Evolutionary conservation across 2,329 filamentous ascomycete species (phyloP).

Genomic region (Coniochaeta pulveracea): DNA sequence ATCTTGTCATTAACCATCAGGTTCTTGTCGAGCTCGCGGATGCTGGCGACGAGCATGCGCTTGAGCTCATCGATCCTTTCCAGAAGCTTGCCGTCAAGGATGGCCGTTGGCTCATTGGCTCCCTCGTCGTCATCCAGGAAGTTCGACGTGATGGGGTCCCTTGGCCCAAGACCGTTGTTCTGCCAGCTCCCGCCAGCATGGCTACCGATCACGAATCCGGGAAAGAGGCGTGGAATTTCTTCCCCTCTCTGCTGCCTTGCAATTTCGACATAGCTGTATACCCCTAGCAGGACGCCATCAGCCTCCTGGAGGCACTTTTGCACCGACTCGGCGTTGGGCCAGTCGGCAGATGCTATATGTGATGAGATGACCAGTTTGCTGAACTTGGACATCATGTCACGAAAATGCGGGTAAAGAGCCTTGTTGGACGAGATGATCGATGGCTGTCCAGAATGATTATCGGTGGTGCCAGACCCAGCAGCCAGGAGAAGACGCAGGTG

Average conservation of each 20-base stretch:
- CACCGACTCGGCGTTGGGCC: slow-evolving; percentile 85
- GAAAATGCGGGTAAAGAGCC: slow-evolving; percentile 89
- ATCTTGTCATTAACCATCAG: slow-evolving; percentile 70
- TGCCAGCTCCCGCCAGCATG: slow-evolving; percentile 81
- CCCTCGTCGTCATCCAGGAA: slow-evolving; percentile 78
- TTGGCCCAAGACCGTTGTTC: slow-evolving; percentile 52
- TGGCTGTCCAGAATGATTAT: slow-evolving; percentile 96
- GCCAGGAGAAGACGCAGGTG: slow-evolving; percentile 88
- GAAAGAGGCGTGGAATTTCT: slow-evolving; percentile 83
- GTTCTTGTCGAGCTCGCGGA: slow-evolving; percentile 79
- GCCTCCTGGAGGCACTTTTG: slow-evolving; percentile 94
- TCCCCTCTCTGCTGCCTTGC: slow-evolving; percentile 88
- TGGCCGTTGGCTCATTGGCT: slow-evolving; percentile 56
- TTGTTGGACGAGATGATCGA: slow-evolving; percentile 99
- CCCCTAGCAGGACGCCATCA: slow-evolving; percentile 87
- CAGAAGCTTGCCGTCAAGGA: slow-evolving; percentile 66
- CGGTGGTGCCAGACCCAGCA: slow-evolving; percentile 90
- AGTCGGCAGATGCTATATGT: slow-evolving; percentile 93
- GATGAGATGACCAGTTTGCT: slow-evolving; percentile 98
- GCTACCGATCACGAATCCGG: slow-evolving; percentile 85
- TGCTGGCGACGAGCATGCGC: slow-evolving; percentile 71
- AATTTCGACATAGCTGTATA: slow-evolving; percentile 94
- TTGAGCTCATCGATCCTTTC: slow-evolving; percentile 80
- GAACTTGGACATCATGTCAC: slow-evolving; percentile 99
- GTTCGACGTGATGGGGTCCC: slow-evolving; percentile 66